phyloP scores from a whole-genome alignment of 805 yeast species.

The Teunomyces tritomae region DNA sequence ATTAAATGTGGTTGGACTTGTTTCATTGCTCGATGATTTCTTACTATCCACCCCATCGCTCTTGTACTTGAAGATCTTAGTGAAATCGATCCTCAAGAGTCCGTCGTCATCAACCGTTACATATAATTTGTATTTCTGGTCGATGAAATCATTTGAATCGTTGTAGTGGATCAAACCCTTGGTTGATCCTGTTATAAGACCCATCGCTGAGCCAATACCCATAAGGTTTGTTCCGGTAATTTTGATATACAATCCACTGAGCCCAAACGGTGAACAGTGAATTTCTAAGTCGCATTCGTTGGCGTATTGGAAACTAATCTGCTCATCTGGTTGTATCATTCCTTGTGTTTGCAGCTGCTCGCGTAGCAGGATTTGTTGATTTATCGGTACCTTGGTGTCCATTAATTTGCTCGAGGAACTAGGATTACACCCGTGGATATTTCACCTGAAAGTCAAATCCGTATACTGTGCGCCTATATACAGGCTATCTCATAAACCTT shows the following conservation, averaged over 20 bases:
- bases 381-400: not conserved
- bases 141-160: conserved; percentile 43
- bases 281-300: conserved; percentile 52
- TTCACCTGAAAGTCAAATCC: not conserved
- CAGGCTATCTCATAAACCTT: not conserved
- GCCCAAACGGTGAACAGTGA: conserved; percentile 57
- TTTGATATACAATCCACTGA: conserved; percentile 49
- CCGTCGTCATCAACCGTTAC: conserved; percentile 48
- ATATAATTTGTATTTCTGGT: conserved; percentile 48
- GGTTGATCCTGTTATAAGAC: conserved; percentile 51
- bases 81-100: conserved; percentile 48
- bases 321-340: conserved; percentile 4
- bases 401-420: not conserved
- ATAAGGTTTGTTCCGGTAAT: conserved; percentile 47
- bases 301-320: conserved; percentile 39
- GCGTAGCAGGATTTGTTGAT: not conserved
- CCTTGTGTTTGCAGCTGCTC: not conserved
- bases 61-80: conserved; percentile 38
- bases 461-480: not conserved
- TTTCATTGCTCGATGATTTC: conserved; percentile 2
- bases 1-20: not conserved
- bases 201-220: conserved; percentile 59
- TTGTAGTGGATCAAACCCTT: conserved; percentile 50
- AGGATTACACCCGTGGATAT: not conserved
- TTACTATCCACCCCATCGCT: conserved; percentile 3